Base-by-base conservation (phyloP, 257 asterid genomes). In the Sherardia arvensis region DNA sequence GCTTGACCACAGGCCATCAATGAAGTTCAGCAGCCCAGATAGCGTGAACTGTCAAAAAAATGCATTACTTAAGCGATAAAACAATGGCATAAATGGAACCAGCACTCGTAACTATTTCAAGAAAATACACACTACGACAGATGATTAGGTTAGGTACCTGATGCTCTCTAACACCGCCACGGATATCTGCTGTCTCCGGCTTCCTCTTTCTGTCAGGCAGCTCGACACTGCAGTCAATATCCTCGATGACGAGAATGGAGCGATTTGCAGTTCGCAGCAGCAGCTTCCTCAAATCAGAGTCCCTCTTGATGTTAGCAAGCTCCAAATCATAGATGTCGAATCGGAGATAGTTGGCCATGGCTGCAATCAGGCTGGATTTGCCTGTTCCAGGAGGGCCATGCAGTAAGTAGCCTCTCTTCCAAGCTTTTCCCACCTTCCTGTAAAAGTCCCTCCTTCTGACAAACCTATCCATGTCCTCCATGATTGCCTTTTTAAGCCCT, bases 1-100 rank as follows among this genome's bases (percentile, higher is more conserved):
- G 65, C 96, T 84, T 6, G 96, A 89, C 95, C 96, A 89, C 1
- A 84, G 79, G 5, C 95, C 96, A 55, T 89, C 95, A 3, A 89
- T 84, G 81, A 89, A 86, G 77, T 89, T 89, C 62, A 89, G 21
- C 9, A 89, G 72, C 0, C 95, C 96, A 0, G 91, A 83, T 0
- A 88, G 84, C 5, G 96, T 81, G 53, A 86, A 75, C 90, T 82
- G 69, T 64, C 5, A 5, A 11, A 38, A 38, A 34, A 15, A 34
- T 33, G 51, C 28, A 5, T 59, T n/a, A n/a, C n/a, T n/a, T n/a
- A n/a, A n/a, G n/a, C n/a, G n/a, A n/a, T n/a, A n/a, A n/a, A n/a
- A n/a, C n/a, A n/a, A n/a, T n/a, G n/a, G n/a, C n/a, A n/a, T n/a
- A n/a, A n/a, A n/a, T n/a, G n/a, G n/a, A n/a, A n/a, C n/a, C n/a